Conservation (phyloP, 805 yeast genomes). For the Candida saitoana region DNA sequence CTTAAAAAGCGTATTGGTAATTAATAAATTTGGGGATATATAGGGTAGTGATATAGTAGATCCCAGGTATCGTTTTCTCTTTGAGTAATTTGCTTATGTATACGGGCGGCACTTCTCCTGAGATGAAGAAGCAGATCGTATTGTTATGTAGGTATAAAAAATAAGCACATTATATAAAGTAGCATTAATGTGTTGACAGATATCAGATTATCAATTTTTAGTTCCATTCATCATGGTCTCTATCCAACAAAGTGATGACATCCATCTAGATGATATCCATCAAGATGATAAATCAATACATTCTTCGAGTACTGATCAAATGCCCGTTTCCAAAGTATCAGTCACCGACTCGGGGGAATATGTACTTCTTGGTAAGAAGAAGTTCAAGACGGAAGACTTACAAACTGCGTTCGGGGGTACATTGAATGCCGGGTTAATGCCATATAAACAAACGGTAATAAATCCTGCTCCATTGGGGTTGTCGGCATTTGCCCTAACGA, state of each 20-base stretch:
- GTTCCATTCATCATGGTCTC: not conserved
- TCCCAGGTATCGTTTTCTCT: too few species aligned
- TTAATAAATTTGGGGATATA: too few species aligned
- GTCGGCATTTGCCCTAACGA: slow-evolving; percentile 58
- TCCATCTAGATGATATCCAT: not conserved
- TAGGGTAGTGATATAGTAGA: too few species aligned
- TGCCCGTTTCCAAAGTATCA: not conserved
- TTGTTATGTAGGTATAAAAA: too few species aligned
- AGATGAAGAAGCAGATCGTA: too few species aligned
- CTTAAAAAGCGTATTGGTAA: too few species aligned
- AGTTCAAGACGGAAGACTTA: slow-evolving; percentile 30
- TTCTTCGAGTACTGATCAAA: not conserved
- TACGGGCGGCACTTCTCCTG: too few species aligned
- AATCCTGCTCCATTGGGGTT: slow-evolving; percentile 67
- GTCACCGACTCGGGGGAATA: slow-evolving; percentile 27
- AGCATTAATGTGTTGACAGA: too few species aligned
- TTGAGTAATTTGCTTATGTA: too few species aligned
- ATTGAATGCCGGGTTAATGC: slow-evolving; percentile 29
- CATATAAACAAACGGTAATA: slow-evolving; percentile 49
- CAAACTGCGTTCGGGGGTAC: slow-evolving; percentile 37
- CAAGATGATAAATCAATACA: not conserved
- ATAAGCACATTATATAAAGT: too few species aligned
- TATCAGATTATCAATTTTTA: not conserved
- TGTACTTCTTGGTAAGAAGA: slow-evolving; percentile 26
- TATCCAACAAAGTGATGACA: not conserved